Conservation (phyloP, 495 filamentous ascomycete genomes). For the Penicillium maclennaniae region DNA sequence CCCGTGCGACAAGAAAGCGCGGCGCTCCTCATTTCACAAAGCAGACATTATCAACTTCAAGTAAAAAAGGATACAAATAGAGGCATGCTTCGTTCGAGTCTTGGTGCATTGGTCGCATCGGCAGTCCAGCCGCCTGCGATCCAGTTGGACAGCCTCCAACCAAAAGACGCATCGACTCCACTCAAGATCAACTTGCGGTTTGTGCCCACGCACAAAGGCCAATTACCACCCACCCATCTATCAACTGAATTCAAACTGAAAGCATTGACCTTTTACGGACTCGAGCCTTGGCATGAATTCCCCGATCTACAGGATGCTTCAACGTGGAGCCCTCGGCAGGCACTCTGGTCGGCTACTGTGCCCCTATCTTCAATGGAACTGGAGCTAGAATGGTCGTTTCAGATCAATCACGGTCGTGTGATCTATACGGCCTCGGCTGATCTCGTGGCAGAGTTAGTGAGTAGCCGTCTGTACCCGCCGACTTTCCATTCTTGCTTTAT, state of each 20-base stretch:
- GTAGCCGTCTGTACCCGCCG: constrained; percentile 1
- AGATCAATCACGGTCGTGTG: background rate
- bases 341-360: constrained; percentile 5
- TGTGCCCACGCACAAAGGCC: no score
- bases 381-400: background rate
- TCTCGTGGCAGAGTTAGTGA: background rate
- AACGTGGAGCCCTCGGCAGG: constrained; percentile 1
- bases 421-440: constrained; percentile 2
- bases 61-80: no score
- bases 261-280: constrained; percentile 9
- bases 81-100: no score
- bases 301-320: constrained; percentile 1
- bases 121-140: no score
- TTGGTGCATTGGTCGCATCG: no score
- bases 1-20: no score
- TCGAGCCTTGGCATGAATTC: constrained; percentile 4
- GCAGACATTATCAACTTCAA: no score
- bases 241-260: constrained; percentile 1
- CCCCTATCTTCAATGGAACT: background rate
- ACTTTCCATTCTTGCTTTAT: constrained; percentile 15
- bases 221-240: background rate
- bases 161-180: no score
- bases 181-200: no score
- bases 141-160: no score
- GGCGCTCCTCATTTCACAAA: no score